These are phyloP conservation scores for Trifolium dubium DNA, from an alignment of 306 rosid genomes.

Conservation along the genomic window DNA sequence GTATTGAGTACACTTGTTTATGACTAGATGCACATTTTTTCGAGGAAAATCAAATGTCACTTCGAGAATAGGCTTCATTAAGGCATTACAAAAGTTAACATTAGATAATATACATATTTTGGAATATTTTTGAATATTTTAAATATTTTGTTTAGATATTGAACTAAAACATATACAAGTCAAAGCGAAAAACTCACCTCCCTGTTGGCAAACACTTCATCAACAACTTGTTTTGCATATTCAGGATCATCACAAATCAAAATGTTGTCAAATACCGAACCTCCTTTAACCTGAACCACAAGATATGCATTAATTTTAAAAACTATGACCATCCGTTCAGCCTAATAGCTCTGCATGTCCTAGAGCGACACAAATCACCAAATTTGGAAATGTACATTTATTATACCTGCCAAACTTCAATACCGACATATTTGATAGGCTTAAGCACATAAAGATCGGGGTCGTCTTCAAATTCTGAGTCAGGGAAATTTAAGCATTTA, in stretches of 20 bases:
- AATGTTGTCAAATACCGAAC: slow-evolving; percentile 61
- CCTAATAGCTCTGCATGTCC: slow-evolving; percentile 13
- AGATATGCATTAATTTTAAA: slow-evolving; percentile 20
- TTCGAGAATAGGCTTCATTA: slow-evolving; percentile 11
- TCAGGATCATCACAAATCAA: slow-evolving; percentile 66
- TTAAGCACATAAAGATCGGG: slow-evolving; percentile 70
- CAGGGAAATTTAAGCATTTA: slow-evolving; percentile 33
- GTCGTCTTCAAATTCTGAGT: slow-evolving; percentile 63
- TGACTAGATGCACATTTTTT: not conserved
- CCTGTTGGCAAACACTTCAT: slow-evolving; percentile 56
- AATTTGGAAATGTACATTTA: slow-evolving; percentile 26
- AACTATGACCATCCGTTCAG: slow-evolving; percentile 28
- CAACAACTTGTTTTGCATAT: slow-evolving; percentile 62
- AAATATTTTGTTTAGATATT: not conserved
- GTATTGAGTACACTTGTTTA: slow-evolving; percentile 18
- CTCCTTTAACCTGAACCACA: slow-evolving; percentile 64
- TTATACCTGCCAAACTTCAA: slow-evolving; percentile 74
- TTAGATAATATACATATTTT: not conserved
- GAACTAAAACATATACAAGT: slow-evolving; percentile 34
- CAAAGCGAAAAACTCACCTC: slow-evolving; percentile 50
- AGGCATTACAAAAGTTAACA: slow-evolving; percentile 2
- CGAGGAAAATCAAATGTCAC: slow-evolving; percentile 8
- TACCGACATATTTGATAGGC: slow-evolving; percentile 62
- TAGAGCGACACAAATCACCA: not conserved
- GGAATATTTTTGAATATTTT: too few relatives aligned